Percentiles rank a stretch among this genome's conserved stretches.
These are phyloP conservation scores for Mycena leptocephala DNA, from an alignment of 768 basidiomycete species.

Conservation along the genomic window DNA sequence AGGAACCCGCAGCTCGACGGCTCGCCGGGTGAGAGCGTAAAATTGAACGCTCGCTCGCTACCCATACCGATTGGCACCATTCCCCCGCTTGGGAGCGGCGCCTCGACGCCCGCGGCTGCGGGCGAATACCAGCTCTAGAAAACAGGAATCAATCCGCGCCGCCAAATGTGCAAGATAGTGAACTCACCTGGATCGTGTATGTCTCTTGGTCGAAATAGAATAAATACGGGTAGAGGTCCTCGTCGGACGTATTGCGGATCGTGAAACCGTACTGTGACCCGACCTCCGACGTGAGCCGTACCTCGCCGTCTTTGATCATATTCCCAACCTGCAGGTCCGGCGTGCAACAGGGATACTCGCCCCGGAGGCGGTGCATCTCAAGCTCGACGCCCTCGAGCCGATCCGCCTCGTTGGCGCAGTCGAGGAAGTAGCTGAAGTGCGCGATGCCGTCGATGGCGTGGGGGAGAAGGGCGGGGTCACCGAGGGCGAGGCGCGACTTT, in stretches of 20 bases:
- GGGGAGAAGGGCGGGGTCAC: not conserved
- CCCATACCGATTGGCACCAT: no score
- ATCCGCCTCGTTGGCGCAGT: not conserved
- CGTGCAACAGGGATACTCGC: not conserved
- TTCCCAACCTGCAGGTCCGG: constrained; percentile 7
- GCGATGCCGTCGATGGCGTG: constrained; percentile 1
- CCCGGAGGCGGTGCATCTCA: constrained; percentile 21
- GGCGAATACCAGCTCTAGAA: constrained; percentile 3
- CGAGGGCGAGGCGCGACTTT: not conserved
- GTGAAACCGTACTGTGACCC: constrained; percentile 18
- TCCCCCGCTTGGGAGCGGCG: no score
- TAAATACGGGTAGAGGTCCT: constrained; percentile 15
- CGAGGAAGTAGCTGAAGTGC: constrained; percentile 22
- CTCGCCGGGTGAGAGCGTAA: no score
- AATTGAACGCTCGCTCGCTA: no score
- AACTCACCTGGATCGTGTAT: constrained; percentile 12
- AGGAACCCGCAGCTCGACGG: no score
- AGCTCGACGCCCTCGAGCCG: not conserved
- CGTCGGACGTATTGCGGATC: not conserved
- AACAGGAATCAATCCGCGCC: not conserved
- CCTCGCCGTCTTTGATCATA: not conserved
- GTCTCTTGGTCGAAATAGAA: constrained; percentile 20
- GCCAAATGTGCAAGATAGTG: not conserved
- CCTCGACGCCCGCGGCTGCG: no score
- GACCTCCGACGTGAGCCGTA: not conserved